Evolutionary conservation across 106 monocot species (phyloP).

Genomic region (Agapanthus africanus): DNA sequence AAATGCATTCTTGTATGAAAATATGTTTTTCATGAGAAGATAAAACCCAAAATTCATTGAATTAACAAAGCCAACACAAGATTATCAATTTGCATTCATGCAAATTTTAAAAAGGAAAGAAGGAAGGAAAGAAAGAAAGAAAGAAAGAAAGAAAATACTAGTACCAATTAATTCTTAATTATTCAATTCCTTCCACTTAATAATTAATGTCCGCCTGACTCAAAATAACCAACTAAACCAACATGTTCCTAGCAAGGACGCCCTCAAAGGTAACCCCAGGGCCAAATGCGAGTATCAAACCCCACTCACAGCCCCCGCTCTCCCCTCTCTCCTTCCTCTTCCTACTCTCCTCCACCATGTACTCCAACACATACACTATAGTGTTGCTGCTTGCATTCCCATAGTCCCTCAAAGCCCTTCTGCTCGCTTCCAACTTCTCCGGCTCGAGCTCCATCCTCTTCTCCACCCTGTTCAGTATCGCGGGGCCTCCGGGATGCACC

Average conservation of each 20-base stretch:
- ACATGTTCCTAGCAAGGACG: slow-evolving; percentile 37
- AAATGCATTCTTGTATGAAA: too few relatives aligned
- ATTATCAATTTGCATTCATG: too few relatives aligned
- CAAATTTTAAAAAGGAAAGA: too few relatives aligned
- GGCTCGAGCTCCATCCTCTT: slow-evolving; percentile 40
- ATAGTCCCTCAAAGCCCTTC: slow-evolving; percentile 63
- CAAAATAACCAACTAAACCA: not conserved
- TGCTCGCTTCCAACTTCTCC: slow-evolving; percentile 60
- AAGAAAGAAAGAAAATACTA: too few relatives aligned
- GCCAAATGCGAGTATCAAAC: slow-evolving; percentile 74
- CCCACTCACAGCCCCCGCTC: slow-evolving; percentile 35
- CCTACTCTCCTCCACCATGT: slow-evolving; percentile 54
- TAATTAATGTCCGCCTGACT: too few relatives aligned
- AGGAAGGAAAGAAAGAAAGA: too few relatives aligned
- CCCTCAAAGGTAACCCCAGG: slow-evolving; percentile 87
- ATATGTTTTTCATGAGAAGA: too few relatives aligned
- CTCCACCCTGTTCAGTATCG: slow-evolving; percentile 77
- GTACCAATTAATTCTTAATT: too few relatives aligned
- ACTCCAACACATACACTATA: slow-evolving; percentile 71
- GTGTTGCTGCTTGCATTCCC: slow-evolving; percentile 86
- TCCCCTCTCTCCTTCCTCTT: slow-evolving; percentile 14
- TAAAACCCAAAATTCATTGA: too few relatives aligned
- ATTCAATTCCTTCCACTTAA: too few relatives aligned
- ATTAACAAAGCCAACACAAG: too few relatives aligned
- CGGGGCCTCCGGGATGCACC: slow-evolving; percentile 90